Percentiles rank a stretch among this genome's conserved stretches.
Evolutionary conservation across 179 eudicot species (phyloP).

Genomic region (Carnegiea gigantea): DNA sequence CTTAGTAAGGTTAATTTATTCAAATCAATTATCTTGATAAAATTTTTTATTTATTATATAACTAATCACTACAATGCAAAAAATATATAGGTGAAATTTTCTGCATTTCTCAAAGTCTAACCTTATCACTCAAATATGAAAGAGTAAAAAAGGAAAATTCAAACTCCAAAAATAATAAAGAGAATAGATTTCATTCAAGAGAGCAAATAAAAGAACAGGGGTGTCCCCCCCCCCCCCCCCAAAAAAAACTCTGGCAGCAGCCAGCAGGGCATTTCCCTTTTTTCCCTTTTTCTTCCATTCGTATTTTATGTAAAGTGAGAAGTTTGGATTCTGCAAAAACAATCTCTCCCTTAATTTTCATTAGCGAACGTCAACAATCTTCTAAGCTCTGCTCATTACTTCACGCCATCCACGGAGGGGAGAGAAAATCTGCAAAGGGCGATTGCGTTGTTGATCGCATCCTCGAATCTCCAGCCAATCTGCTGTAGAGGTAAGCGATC

Average conservation of each 20-base stretch:
- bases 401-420: slow-evolving; percentile 6
- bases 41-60: no score
- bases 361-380: slow-evolving; percentile 3
- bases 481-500: slow-evolving; percentile 12
- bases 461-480: background rate
- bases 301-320: background rate
- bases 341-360: background rate
- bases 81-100: no score
- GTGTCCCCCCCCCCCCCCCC: no score
- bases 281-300: background rate
- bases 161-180: background rate
- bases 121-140: no score
- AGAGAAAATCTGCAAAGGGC: background rate
- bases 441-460: slow-evolving; percentile 13
- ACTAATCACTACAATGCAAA: no score
- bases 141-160: background rate
- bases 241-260: background rate
- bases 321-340: slow-evolving; percentile 3
- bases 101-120: no score
- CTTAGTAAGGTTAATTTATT: no score
- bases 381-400: background rate
- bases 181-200: background rate
- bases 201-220: no score
- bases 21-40: no score
- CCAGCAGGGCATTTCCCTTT: background rate